Evolutionary conservation across 2,329 filamentous ascomycete species (phyloP), one percentile per base, ranked within the genome.

Genomic region (Knufia petricola): DNA sequence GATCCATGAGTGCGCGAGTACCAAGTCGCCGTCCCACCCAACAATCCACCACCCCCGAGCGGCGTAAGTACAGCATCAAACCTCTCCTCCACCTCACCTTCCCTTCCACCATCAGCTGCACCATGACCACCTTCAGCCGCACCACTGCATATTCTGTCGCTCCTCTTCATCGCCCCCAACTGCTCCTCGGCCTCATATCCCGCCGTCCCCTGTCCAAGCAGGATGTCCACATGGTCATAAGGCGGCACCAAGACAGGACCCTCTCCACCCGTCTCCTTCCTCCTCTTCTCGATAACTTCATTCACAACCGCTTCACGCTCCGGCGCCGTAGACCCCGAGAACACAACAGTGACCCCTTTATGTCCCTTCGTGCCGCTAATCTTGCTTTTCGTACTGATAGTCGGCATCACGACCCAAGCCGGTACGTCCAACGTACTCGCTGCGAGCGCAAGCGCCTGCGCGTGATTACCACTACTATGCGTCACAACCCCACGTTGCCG

Each of bases 121-220:
- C 6, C 9, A 21, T 21, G 17, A 3, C n/a, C 7, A 13, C 12
- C 42, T 12, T 10, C 15, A 13, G 15, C 32, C 28, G 56, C 43
- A 51, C 62, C 61, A 2, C 57, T 55, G 46, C 51, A 60, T 32
- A 65, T 41, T 8, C 20, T 6, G n/a, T 57, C 49, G n/a, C 61
- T 49, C 24, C 52, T 55, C 36, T 82, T 69, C 53, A 82, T 59
- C 37, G 74, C 71, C 3, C 62, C 65, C 1, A 82, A 85, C 62
- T 96, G 89, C 52, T 76, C 70, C 62, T 88, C 82, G 28, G 95
- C 66, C 66, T 98, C 92, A 3, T 95, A 65, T 0, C 81, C 89
- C 53, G 86, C 73, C 0, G 90, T 96, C n/a, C 90, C 92, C 69
- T 95, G 89, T 0, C 92, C 90, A 0, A 95, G 77, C 49, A 96